Evolutionary conservation across 2,329 filamentous ascomycete species (phyloP), one percentile per base, ranked within the genome.

Genomic region (Botrytis medusae): DNA sequence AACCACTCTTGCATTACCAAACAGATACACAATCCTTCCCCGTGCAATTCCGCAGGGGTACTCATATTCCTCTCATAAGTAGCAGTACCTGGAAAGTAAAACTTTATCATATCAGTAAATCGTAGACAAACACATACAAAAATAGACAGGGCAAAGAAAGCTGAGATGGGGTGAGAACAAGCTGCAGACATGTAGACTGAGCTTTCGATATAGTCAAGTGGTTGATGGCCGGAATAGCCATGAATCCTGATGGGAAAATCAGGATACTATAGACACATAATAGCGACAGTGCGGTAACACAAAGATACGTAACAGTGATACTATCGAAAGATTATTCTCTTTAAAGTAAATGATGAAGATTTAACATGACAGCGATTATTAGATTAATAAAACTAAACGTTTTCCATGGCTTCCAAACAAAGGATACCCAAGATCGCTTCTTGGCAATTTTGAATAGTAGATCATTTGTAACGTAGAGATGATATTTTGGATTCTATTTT

Each of bases 211-310:
- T 44, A 44, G 42, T 44, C 14, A 16, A 44, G 9, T 51, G 48
- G 25, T n/a, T 16, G 25, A n/a, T n/a, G 9, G 12, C 25, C n/a
- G 48, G 42, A 14, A 51, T 2, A n/a, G 1, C 2, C 25, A n/a
- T 12, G 5, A 51, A 51, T 25, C 1, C 5, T 14, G 48, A 6
- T n/a, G 48, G 25, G 48, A 51, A 6, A 14, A 9, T 7, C 9
- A 6, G 10, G 25, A 51, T n/a, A 0, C 4, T n/a, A 51, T 6
- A 51, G 10, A 1, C 22, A 5, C 4, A 14, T 0, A 51, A 51
- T n/a, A 2, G 5, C 2, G 25, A n/a, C 10, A n/a, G n/a, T n/a
- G n/a, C n/a, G 4, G 22, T 1, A n/a, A 51, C 12, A n/a, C 0
- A 5, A 25, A 51, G 4, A 51, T n/a, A 51, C 1, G 22, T 4